Percentiles rank a stretch among this genome's conserved stretches.
Evolutionary conservation across 805 yeast species (phyloP).

Genomic region (Starmera quercuum): DNA sequence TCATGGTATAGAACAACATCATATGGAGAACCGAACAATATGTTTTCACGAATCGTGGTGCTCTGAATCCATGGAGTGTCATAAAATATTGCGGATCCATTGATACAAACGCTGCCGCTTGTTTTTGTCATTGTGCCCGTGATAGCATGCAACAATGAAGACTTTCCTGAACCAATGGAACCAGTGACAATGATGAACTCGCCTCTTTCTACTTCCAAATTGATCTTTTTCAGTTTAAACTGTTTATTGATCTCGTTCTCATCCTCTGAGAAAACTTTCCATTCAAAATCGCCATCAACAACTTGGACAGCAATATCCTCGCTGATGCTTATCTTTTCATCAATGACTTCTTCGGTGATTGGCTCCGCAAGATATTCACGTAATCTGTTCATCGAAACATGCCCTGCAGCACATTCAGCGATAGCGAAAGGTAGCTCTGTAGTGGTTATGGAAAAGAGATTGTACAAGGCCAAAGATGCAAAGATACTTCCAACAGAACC

Average conservation of each 20-base stretch:
- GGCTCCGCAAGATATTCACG: conserved; percentile 43
- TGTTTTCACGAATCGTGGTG: conserved; percentile 61
- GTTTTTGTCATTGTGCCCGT: conserved; percentile 50
- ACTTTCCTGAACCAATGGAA: conserved; percentile 69
- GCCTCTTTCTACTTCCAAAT: conserved; percentile 44
- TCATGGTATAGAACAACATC: conserved; percentile 42
- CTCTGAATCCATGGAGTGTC: conserved; percentile 70
- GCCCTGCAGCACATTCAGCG: conserved; percentile 61
- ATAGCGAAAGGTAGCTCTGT: conserved; percentile 66
- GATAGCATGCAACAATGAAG: conserved; percentile 59
- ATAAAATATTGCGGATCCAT: conserved; percentile 43
- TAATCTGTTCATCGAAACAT: conserved; percentile 51
- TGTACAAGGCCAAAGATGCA: conserved; percentile 63
- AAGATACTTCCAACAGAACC: conserved; percentile 60
- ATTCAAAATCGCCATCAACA: conserved; percentile 49
- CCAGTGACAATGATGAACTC: conserved; percentile 75
- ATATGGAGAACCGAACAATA: conserved; percentile 46
- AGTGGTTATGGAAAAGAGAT: conserved; percentile 51
- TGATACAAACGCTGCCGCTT: conserved; percentile 40
- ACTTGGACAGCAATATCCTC: conserved; percentile 39
- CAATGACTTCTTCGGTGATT: conserved; percentile 28
- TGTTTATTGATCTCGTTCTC: too few relatives aligned
- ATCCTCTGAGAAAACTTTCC: conserved; percentile 47
- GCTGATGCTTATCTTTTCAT: conserved; percentile 9
- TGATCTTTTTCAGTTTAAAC: conserved; percentile 43